Percentiles rank a stretch among this genome's conserved stretches.
Conservation (phyloP, 495 filamentous ascomycete genomes). For the Hypoxylon fuscum region DNA sequence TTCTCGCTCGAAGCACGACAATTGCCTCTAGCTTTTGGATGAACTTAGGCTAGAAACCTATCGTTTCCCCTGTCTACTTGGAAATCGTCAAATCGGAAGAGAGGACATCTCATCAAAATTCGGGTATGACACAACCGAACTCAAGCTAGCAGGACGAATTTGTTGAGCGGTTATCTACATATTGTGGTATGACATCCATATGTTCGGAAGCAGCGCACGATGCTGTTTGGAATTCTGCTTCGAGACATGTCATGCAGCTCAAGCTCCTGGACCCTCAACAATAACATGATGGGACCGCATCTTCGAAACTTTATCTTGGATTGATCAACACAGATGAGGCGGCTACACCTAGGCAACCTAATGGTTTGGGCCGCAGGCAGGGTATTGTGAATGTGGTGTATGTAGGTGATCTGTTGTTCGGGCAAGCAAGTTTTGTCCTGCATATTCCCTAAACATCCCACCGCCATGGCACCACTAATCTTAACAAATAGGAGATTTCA, state of each 20-base stretch:
- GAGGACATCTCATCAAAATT: constrained; percentile 10
- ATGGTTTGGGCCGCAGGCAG: constrained; percentile 4
- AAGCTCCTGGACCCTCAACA: constrained; percentile 13
- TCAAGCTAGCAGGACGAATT: constrained; percentile 24
- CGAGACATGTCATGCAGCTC: constrained; percentile 8
- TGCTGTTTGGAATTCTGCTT: constrained; percentile 7
- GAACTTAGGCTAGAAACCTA: not conserved
- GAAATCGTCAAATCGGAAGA: constrained; percentile 29
- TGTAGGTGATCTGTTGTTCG: constrained; percentile 13
- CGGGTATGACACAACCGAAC: constrained; percentile 22
- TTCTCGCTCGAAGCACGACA: constrained; percentile 14
- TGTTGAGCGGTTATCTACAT: constrained; percentile 35
- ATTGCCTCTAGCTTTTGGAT: constrained; percentile 10
- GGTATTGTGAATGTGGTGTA: constrained; percentile 3
- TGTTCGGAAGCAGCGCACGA: constrained; percentile 26
- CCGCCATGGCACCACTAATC: constrained; percentile 29
- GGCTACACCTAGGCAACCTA: constrained; percentile 31
- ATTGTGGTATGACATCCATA: constrained; percentile 17
- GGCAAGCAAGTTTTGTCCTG: constrained; percentile 17
- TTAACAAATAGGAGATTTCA: constrained; percentile 23
- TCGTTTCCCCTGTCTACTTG: constrained; percentile 5
- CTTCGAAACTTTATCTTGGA: constrained; percentile 13
- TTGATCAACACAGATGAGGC: constrained; percentile 22
- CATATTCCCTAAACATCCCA: constrained; percentile 27
- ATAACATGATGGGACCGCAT: constrained; percentile 19